phyloP scores from a whole-genome alignment of 257 asterid species.

The Leptodermis oblonga region DNA sequence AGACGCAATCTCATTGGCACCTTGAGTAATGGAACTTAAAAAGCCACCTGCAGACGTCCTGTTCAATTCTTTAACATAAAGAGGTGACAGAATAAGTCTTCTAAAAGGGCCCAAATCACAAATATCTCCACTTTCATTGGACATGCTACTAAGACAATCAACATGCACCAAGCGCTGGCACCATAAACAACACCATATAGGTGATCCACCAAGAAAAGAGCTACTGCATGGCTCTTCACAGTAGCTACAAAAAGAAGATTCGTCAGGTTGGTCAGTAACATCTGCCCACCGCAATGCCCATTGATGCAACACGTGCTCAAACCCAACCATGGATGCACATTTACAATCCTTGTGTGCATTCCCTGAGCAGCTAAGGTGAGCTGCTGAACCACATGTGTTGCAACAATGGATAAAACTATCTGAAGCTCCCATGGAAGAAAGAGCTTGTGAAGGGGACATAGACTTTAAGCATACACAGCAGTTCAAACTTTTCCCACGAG shows the following conservation, averaged over 20 bases:
- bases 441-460: constrained; percentile 79
- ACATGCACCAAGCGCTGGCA: constrained; percentile 96
- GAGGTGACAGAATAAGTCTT: constrained; percentile 86
- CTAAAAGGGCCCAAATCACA: constrained; percentile 90
- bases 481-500: constrained; percentile 75
- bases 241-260: constrained; percentile 84
- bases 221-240: constrained; percentile 97
- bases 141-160: constrained; percentile 85
- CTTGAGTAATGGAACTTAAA: constrained; percentile 85
- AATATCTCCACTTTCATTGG: constrained; percentile 74
- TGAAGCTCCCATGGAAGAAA: constrained; percentile 56
- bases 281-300: constrained; percentile 98
- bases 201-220: constrained; percentile 94
- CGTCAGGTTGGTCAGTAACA: constrained; percentile 84
- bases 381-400: constrained; percentile 79
- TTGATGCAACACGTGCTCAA: constrained; percentile 70
- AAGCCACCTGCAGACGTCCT: constrained; percentile 64
- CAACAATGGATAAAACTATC: constrained; percentile 78
- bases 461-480: constrained; percentile 88
- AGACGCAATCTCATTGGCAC: constrained; percentile 98
- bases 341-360: constrained; percentile 89
- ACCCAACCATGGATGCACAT: constrained; percentile 78
- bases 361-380: constrained; percentile 82
- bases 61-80: constrained; percentile 61
- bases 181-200: constrained; percentile 99